Base-by-base conservation (phyloP, 768 basidiomycete genomes). In the Hortiboletus campestris region DNA sequence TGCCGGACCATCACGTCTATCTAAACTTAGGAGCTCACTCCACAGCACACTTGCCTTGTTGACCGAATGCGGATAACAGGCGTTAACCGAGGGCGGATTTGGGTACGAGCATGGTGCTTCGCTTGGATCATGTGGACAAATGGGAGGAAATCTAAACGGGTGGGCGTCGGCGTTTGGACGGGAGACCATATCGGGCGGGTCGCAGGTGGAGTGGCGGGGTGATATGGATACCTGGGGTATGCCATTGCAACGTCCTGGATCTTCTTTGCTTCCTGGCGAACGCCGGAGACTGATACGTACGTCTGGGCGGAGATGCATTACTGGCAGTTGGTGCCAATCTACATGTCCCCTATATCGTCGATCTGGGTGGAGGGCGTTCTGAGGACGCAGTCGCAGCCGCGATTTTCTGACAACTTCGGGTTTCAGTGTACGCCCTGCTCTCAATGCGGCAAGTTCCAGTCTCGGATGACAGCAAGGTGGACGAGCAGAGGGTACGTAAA, bases 41-140 rank as follows among this genome's bases (percentile, higher is more conserved):
- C 54, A 46, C 55, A 45, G 55, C 50, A 58, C 56, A 32, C 48
- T n/a, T 17, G 51, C 62, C 29, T 46, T 56, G 40, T 39, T 48
- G 16, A 5, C 65, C 55, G 19, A 47, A 67, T 61, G 53, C 5
- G 53, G 55, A 50, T 35, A 51, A 48, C 46, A 22, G 42, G 38
- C 3, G 9, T 7, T 10, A 4, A 49, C 34, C 19, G 13, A 45
- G 45, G 38, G 57, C 48, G 11, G 19, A 61, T 49, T 49, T 49
- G 49, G 57, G 49, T 49, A 2, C 44, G 47, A 34, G 44, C 8
- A 13, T 29, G 46, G 35, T 14, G 20, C 25, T 20, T 29, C 29
- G 38, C 22, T 35, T 42, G 25, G 39, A 58, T 39, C 34, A 60
- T 32, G 35, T 51, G 55, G 55, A 38, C 28, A 4, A 20, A 25